Evolutionary conservation across 371 early-diverging fungal species (phyloP).

Genomic region (Mortierella polycephala): DNA sequence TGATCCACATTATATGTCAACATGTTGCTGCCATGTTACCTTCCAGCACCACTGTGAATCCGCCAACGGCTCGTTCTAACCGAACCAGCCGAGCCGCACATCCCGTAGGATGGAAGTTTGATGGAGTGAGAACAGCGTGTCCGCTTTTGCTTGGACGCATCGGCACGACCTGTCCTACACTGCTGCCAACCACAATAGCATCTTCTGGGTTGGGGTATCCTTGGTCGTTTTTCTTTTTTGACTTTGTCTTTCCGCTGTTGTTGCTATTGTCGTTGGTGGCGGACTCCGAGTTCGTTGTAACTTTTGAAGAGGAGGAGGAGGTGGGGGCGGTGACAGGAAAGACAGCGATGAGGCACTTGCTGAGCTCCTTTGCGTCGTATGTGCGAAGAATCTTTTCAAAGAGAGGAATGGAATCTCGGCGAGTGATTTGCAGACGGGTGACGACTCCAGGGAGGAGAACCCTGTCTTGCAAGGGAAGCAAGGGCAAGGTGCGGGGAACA

Average conservation of each 20-base stretch:
- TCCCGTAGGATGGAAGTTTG: conserved; percentile 15
- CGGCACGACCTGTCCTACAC: conserved; percentile 16
- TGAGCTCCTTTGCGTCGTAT: conserved; percentile 35
- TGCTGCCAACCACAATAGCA: too few species aligned
- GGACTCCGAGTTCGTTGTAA: neutral
- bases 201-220: too few species aligned
- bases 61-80: conserved; percentile 26
- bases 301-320: neutral
- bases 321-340: conserved; percentile 19
- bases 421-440: conserved; percentile 42
- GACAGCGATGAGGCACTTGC: conserved; percentile 42
- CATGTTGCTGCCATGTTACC: too few species aligned
- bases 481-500: conserved; percentile 36
- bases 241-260: neutral
- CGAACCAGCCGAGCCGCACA: conserved; percentile 33
- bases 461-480: conserved; percentile 45
- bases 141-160: conserved; percentile 3
- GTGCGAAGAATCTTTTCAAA: conserved; percentile 53
- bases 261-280: conserved; percentile 3
- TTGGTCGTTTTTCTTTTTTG: too few species aligned
- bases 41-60: conserved; percentile 26
- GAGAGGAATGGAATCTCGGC: conserved; percentile 37
- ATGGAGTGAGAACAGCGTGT: conserved; percentile 2
- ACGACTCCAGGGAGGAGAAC: conserved; percentile 48
- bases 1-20: too few species aligned